Evolutionary conservation across 2,329 filamentous ascomycete genomes (phyloP).

Genomic region (Diplodia intermedia): DNA sequence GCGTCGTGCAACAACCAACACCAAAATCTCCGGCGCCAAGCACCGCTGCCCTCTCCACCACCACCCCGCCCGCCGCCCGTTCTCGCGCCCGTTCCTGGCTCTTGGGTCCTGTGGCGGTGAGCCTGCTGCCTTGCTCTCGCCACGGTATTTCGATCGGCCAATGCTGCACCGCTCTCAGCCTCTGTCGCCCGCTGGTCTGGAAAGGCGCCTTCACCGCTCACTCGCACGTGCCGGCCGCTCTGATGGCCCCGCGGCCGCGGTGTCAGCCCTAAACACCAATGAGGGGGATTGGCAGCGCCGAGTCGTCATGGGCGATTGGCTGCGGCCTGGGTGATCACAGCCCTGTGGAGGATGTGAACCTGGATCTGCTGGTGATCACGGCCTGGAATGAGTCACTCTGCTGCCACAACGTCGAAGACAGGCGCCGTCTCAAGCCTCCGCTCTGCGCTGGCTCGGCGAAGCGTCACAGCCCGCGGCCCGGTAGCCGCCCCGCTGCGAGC

Average conservation of each 20-base stretch:
- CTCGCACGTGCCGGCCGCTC: constrained; percentile 24
- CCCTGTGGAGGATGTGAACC: constrained; percentile 30
- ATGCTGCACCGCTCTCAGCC: constrained; percentile 28
- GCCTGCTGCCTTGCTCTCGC: background rate
- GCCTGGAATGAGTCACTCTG: constrained; percentile 13
- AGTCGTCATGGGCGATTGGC: constrained; percentile 11
- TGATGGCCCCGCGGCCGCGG: too few relatives aligned
- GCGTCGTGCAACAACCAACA: background rate
- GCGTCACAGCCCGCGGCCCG: constrained; percentile 10
- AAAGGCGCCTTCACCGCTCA: constrained; percentile 23
- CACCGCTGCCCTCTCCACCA: background rate
- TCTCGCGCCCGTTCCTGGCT: constrained; percentile 1
- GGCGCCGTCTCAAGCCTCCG: constrained; percentile 14
- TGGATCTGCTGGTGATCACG: constrained; percentile 28
- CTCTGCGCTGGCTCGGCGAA: too few relatives aligned
- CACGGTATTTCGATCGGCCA: constrained; percentile 23
- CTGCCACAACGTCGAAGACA: too few relatives aligned
- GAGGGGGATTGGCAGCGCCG: constrained; percentile 12
- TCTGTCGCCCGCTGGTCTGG: background rate
- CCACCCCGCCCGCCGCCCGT: too few relatives aligned
- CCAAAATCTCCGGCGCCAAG: background rate
- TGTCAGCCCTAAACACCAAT: constrained; percentile 24
- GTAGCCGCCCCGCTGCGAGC: constrained; percentile 19
- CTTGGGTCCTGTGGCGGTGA: constrained; percentile 18
- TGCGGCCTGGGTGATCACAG: constrained; percentile 21